Evolutionary conservation across 2,329 filamentous ascomycete genomes (phyloP), one percentile per base, ranked within the genome.

Genomic region (Colletotrichum coccodes): DNA sequence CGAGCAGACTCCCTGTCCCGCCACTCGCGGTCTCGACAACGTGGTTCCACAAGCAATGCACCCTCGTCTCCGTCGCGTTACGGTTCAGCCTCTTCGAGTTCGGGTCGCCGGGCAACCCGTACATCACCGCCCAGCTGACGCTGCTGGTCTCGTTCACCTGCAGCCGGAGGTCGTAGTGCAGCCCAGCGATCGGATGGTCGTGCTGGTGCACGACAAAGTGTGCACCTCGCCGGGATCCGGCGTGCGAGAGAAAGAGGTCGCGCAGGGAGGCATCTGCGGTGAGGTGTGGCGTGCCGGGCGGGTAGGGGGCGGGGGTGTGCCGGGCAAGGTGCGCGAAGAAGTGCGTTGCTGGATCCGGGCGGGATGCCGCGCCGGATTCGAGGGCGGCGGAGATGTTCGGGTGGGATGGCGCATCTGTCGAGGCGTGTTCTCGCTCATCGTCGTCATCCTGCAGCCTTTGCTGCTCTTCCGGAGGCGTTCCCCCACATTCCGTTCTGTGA

Each of bases 201-300:
- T 94, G 91, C 75, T 94, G 91, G 76, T 93, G 90, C 42, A 93
- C 85, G 59, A 93, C 87, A 74, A 93, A 93, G 76, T 91, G 89
- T 9, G 83, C 80, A 21, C 84, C 84, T 18, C 63, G 49, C 4
- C 67, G 46, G 50, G 64, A 79, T 21, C 76, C 78, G 2, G 72
- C 73, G 53, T 78, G 78, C n/a, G 61, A 57, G 5, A 73, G 70
- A 63, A 84, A 86, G 8, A 85, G 78, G 9, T 73, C 68, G 4
- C 73, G 70, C 26, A 59, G 23, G 72, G 83, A 85, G 3, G 60
- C 64, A 1, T 73, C 28, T 23, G 84, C 72, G 18, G 81, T 65
- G 4, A 85, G 75, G 52, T 71, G 77, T 4, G 82, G 78, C 4
- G 71, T 61, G 5, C 12, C 50, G 0, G 52, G 21, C 21, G 73